Base-by-base conservation (phyloP, 495 filamentous ascomycete species). In the Parathielavia appendiculata region DNA sequence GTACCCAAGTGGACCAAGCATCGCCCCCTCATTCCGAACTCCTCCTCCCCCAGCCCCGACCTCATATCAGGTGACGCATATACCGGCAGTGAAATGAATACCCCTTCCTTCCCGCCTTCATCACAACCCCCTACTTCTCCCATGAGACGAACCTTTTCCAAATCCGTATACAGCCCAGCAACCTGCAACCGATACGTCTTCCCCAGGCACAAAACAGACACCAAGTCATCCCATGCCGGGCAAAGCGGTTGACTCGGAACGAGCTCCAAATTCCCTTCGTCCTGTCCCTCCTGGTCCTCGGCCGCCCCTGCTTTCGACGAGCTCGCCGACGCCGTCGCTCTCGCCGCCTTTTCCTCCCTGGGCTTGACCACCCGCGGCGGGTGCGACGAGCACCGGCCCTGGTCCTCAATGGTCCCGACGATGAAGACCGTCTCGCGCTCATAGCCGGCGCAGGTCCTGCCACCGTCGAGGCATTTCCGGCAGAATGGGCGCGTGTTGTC, bases 401-500 rank as follows among this genome's bases (percentile, higher is more conserved):
- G 69, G 39, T 76, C 68, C 34, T 78, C 67, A 34, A 69, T 66
- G 16, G 74, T 77, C 10, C 75, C 74, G 50, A 76, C 69, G 59
- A 78, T 79, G 60, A 79, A 79, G 41, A 77, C 75, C 8, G 71
- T 77, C 64, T 78, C 75, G 47, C 76, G 71, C 69, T 84, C 80
- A 66, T 86, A 86, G 43, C 83, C 83, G 51, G 79, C 70, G 64
- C 83, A 86, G 67, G 82, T 76, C 57, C 84, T 79, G 54, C 80
- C 79, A 68, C 81, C 80, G 75, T 85, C 81, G 47, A 76, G 75
- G 68, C 84, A 86, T 58, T 85, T 85, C 58, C 78, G 77, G 65
- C 84, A 86, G 51, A 78, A 78, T 6, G 84, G 84, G 26, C 78
- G 79, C 46, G 78, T 77, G 73, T 86, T 86, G 63, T 83, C 81